Evolutionary conservation across 108 stramenopile species (phyloP), one percentile per base, ranked within the genome.

Genomic region (Mayamaea pseudoterrestris): DNA sequence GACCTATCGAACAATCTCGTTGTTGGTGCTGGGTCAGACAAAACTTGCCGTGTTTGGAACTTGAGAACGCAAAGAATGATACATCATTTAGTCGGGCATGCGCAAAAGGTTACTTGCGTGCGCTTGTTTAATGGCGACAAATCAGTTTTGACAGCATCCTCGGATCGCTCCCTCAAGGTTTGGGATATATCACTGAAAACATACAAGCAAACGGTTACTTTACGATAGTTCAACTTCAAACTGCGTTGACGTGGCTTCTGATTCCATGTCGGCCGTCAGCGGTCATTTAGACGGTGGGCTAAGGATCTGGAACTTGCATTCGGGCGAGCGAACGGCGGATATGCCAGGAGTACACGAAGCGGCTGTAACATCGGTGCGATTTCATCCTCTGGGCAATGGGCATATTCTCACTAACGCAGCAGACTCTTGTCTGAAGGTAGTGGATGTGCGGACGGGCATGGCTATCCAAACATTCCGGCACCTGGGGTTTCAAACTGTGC

Each of bases 141-240:
- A 31, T 65, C 53, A n/a, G 64, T 90, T 1, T 22, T 90, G n/a
- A 86, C 89, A 16, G 89, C 64, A 21, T 76, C 81, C 1, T 68
- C 83, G 2, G 89, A 90, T 63, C 70, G 89, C 3, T 78, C 78
- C 6, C 63, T 90, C 14, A 73, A 72, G 39, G 40, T 90, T 4
- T 90, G 89, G 89, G 89, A 90, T 49, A 90, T 90, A 42, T 66
- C 73, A 6, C 61, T 74, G 41, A 61, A 75, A 55, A 86, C 81
- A 25, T 90, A 86, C 50, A 61, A 64, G 18, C 81, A 83, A 68
- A 78, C 66, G 7, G 52, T 55, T 27, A 86, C 81, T 1, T 53
- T 90, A 34, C 68, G 71, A 80, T 46, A 66, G 74, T 40, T 78
- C 81, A 1, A 83, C 79, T 6, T 49, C 76, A 0, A 78, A 86